Conservation (phyloP, 306 rosid genomes). For the Alnus rubra region DNA sequence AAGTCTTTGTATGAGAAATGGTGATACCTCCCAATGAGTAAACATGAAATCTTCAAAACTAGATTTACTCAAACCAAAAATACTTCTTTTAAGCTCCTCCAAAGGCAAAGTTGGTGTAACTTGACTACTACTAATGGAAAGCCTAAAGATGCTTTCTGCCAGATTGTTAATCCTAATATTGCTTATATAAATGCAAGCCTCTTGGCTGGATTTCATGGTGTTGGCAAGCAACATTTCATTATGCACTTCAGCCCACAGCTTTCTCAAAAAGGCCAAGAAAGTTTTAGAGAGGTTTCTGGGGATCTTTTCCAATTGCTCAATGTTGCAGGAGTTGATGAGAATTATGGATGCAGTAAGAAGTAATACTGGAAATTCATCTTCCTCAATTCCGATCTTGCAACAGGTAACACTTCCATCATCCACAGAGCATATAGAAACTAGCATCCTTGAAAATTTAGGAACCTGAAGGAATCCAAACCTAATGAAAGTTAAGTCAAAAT, state of each 20-base stretch:
- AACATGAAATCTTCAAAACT: slow-evolving; percentile 60
- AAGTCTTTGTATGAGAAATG: slow-evolving; percentile 43
- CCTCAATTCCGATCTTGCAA: slow-evolving; percentile 50
- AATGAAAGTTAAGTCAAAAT: slow-evolving; percentile 39
- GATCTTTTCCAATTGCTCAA: slow-evolving; percentile 49
- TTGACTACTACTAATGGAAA: slow-evolving; percentile 45
- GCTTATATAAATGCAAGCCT: slow-evolving; percentile 39
- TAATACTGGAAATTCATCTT: slow-evolving; percentile 48
- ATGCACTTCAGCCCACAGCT: slow-evolving; percentile 49
- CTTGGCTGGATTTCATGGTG: slow-evolving; percentile 30
- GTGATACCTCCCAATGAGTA: slow-evolving; percentile 65
- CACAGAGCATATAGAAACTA: slow-evolving; percentile 46
- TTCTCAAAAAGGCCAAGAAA: slow-evolving; percentile 41
- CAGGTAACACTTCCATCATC: slow-evolving; percentile 28
- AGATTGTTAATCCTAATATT: slow-evolving; percentile 50
- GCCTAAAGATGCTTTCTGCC: slow-evolving; percentile 72
- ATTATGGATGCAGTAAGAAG: slow-evolving; percentile 50
- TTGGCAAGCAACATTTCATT: slow-evolving; percentile 28
- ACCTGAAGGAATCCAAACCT: slow-evolving; percentile 75
- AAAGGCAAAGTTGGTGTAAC: slow-evolving; percentile 35
- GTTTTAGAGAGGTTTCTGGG: slow-evolving; percentile 37
- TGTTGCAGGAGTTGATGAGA: slow-evolving; percentile 57
- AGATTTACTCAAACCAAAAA: slow-evolving; percentile 51
- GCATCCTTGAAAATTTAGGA: slow-evolving; percentile 36
- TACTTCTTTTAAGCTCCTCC: slow-evolving; percentile 43